Evolutionary conservation across 352 stramenopile genomes (phyloP), one percentile per base, ranked within the genome.

Genomic region (Phytophthora ohioensis): DNA sequence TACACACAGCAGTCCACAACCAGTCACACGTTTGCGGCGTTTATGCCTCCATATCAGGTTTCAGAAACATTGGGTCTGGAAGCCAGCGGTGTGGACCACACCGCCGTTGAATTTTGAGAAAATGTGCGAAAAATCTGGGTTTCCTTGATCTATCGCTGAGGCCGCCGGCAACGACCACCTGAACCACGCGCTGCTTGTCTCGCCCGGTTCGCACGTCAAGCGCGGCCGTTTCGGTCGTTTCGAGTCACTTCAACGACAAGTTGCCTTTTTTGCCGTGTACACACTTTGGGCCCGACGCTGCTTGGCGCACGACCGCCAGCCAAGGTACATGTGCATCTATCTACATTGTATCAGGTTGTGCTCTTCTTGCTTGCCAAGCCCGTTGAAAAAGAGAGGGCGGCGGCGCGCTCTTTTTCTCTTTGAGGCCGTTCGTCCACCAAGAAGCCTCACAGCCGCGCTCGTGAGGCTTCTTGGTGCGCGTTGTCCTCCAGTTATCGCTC

Each of bases 401-500:
- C 21, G 1, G 21, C 21, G 21, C 1, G 21, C 21, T 27, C 21
- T 27, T 27, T 27, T 27, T 27, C 21, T 27, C 27, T 57, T 54
- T 63, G 61, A 57, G 46, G 55, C 10, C 42, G 6, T 57, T 53
- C 49, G 57, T 72, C 34, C 57, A 67, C 57, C 57, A 72, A 62
- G 47, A 65, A 67, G 21, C 60, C 60, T 60, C 59, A 67, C 38
- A 13, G 21, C 41, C n/a, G 30, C 21, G 7, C 13, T 31, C n/a
- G 13, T 54, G 56, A 71, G 64, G 64, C 7, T 66, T 75, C 56
- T 76, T 76, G 64, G 39, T 66, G 64, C 57, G 56, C 62, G 55
- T 42, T 42, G 39, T 63, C 43, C 52, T 56, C 51, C 45, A 62
- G 42, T 56, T 34, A 42, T 41, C 36, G 54, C 63, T 34, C 47